Evolutionary conservation across 2,329 filamentous ascomycete genomes (phyloP).

Genomic region (Talaromyces sp.): DNA sequence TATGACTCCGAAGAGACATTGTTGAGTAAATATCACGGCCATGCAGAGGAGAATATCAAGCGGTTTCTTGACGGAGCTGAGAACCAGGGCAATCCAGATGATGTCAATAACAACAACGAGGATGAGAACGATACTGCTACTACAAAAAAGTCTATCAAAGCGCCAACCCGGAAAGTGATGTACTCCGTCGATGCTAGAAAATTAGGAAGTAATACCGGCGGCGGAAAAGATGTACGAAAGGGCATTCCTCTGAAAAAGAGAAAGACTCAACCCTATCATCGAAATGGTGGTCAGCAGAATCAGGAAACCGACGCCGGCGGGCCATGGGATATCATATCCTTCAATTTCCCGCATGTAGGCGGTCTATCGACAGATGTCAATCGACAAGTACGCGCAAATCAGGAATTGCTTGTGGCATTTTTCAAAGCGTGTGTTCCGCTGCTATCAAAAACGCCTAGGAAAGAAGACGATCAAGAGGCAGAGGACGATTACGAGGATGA

Average conservation of each 20-base stretch:
- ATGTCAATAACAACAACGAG: conserved; percentile 9
- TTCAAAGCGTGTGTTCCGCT: conserved; percentile 45
- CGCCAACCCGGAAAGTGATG: conserved; percentile 30
- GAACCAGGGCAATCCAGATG: conserved; percentile 14
- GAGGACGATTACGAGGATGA: conserved; percentile 18
- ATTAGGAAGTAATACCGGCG: conserved; percentile 34
- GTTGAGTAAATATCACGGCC: conserved; percentile 66
- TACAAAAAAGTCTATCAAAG: conserved; percentile 16
- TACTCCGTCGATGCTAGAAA: conserved; percentile 45
- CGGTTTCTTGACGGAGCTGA: conserved; percentile 29
- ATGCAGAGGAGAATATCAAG: conserved; percentile 59
- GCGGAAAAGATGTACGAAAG: conserved; percentile 44
- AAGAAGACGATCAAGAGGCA: conserved; percentile 21
- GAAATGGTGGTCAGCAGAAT: not conserved
- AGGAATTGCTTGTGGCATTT: conserved; percentile 54
- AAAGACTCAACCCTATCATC: conserved; percentile 16
- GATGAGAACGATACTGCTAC: conserved; percentile 10
- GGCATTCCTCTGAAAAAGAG: conserved; percentile 35
- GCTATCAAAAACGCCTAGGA: conserved; percentile 29
- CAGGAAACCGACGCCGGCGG: conserved; percentile 22
- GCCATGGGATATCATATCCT: conserved; percentile 73
- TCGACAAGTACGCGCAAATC: conserved; percentile 88
- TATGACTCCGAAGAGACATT: conserved; percentile 50
- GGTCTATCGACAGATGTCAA: conserved; percentile 91
- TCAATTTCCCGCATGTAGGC: conserved; percentile 97